Conservation (phyloP, 2,329 filamentous ascomycete genomes). For the Lasiodiplodia gonubiensis region DNA sequence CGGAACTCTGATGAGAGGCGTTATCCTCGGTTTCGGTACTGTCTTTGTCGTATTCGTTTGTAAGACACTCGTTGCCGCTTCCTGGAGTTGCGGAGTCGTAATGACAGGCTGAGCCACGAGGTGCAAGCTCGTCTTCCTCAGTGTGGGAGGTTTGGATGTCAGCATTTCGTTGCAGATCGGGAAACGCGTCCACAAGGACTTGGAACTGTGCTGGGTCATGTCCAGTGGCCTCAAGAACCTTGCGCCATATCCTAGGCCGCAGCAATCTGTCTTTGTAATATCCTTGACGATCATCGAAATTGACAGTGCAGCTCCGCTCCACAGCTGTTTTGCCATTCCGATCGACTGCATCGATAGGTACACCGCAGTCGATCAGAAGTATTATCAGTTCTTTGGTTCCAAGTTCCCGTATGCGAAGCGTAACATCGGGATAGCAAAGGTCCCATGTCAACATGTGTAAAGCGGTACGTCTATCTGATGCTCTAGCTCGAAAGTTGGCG, state of each 20-base stretch:
- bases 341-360: not conserved
- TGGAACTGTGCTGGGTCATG: not conserved
- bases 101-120: rapidly evolving
- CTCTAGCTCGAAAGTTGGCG: not conserved
- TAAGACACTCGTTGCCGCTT: no score
- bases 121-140: not conserved
- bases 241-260: not conserved
- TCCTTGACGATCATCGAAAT: not conserved
- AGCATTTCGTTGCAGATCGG: not conserved
- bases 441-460: not conserved
- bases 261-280: not conserved
- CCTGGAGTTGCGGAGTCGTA: no score
- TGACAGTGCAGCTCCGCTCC: not conserved
- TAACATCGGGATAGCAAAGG: no score
- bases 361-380: not conserved
- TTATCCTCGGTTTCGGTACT: no score
- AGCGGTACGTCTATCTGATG: not conserved
- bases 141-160: not conserved
- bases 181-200: not conserved
- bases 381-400: no score
- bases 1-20: not conserved
- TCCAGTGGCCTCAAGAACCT: not conserved
- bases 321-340: not conserved
- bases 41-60: no score
- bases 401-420: no score